These are phyloP conservation scores for Trichomonas vaginalis DNA, from an alignment of 208 protist species.

Conservation along the genomic window DNA sequence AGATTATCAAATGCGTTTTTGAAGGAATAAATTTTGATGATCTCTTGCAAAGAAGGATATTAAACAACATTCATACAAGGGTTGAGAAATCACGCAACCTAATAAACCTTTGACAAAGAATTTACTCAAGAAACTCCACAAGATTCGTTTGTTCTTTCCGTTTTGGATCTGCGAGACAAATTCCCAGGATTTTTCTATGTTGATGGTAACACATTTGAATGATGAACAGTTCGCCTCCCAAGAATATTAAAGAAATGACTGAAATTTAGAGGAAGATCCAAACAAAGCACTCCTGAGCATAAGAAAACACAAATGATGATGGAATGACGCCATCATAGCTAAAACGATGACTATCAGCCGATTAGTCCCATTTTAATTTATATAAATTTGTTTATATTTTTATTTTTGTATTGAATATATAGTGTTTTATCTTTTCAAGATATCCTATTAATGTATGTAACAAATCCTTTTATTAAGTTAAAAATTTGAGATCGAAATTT, in stretches of 20 bases:
- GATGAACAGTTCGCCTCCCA: background rate
- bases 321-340: background rate
- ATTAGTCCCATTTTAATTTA: background rate
- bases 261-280: background rate
- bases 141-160: background rate
- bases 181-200: background rate
- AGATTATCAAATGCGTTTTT: background rate
- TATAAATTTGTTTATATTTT: no score
- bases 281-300: background rate
- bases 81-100: background rate
- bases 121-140: slow-evolving; percentile 10
- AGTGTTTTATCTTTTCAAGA: no score
- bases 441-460: no score
- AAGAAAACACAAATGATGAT: background rate
- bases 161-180: background rate
- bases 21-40: slow-evolving; percentile 10
- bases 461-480: no score
- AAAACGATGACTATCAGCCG: background rate
- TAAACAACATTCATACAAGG: background rate
- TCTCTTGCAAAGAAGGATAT: background rate
- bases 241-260: background rate
- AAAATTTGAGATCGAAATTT: no score
- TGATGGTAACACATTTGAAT: background rate
- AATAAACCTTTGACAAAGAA: background rate
- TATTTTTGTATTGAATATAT: no score